Conservation (phyloP, 2,329 filamentous ascomycete genomes). For the Neurospora sp. region DNA sequence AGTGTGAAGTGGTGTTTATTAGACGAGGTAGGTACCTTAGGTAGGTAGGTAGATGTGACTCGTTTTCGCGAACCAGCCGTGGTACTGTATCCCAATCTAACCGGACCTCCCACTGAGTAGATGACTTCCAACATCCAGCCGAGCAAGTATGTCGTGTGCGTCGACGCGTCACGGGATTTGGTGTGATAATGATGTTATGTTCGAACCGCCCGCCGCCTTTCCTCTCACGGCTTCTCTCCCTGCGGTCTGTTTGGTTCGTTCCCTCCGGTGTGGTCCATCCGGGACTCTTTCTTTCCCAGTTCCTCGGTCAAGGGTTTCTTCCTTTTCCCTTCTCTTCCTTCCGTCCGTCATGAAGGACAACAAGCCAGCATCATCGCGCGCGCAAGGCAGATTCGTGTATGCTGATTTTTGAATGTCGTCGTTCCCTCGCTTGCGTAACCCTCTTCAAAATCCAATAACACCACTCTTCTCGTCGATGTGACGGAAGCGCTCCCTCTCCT, state of each 20-base stretch:
- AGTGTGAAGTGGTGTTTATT: background rate
- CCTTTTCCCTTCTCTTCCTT: background rate
- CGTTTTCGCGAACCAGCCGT: background rate
- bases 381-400: background rate
- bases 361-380: background rate
- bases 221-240: background rate
- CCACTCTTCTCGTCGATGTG: slow-evolving; percentile 74
- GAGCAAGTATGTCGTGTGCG: background rate
- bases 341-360: background rate
- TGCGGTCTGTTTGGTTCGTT: background rate
- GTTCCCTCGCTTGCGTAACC: background rate
- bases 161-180: background rate
- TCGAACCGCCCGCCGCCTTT: background rate
- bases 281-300: background rate
- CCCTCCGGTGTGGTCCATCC: background rate
- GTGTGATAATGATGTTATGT: background rate
- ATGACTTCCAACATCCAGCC: background rate
- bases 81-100: background rate
- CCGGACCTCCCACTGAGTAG: background rate
- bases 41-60: background rate
- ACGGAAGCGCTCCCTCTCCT: slow-evolving; percentile 68
- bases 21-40: background rate
- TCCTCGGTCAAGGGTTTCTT: background rate
- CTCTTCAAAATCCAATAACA: slow-evolving; percentile 7
- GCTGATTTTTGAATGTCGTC: background rate